These are phyloP conservation scores for Dysphania ambrosioides DNA, from an alignment of 148 eudicot species.

Conservation along the genomic window DNA sequence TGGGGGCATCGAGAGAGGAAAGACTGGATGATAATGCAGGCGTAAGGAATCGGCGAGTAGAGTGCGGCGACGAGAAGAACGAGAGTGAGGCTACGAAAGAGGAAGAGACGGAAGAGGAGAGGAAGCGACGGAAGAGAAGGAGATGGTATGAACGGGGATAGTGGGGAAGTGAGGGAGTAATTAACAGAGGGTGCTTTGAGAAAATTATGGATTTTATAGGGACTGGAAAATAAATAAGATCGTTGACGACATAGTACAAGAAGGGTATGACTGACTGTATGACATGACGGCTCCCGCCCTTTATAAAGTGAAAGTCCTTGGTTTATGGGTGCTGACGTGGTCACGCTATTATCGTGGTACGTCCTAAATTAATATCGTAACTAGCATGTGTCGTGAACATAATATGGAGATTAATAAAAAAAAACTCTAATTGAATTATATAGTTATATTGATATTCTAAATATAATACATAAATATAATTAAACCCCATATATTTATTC, in stretches of 20 bases:
- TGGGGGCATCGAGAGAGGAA: constrained; percentile 7
- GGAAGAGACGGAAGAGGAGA: not conserved
- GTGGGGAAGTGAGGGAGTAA: not conserved
- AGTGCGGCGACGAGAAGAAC: constrained; percentile 15
- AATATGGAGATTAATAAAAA: no score
- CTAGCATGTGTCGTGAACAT: no score
- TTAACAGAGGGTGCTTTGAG: not conserved
- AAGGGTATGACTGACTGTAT: no score
- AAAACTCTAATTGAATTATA: no score
- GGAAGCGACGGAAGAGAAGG: constrained; percentile 6
- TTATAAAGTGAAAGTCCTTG: no score
- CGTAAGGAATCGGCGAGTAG: not conserved
- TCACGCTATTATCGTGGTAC: no score
- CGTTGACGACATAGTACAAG: constrained; percentile 17
- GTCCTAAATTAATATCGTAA: no score
- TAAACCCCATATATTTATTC: no score
- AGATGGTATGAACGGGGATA: not conserved
- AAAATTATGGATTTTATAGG: constrained; percentile 1
- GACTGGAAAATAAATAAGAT: constrained; percentile 4
- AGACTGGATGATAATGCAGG: constrained; percentile 18
- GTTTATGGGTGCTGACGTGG: no score
- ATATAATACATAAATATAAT: no score
- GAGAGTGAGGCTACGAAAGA: constrained; percentile 10
- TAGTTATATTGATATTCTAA: no score
- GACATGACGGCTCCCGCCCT: no score